These are phyloP conservation scores for Zychaea mexicana DNA, from an alignment of 371 early-diverging fungal species.

Conservation along the genomic window DNA sequence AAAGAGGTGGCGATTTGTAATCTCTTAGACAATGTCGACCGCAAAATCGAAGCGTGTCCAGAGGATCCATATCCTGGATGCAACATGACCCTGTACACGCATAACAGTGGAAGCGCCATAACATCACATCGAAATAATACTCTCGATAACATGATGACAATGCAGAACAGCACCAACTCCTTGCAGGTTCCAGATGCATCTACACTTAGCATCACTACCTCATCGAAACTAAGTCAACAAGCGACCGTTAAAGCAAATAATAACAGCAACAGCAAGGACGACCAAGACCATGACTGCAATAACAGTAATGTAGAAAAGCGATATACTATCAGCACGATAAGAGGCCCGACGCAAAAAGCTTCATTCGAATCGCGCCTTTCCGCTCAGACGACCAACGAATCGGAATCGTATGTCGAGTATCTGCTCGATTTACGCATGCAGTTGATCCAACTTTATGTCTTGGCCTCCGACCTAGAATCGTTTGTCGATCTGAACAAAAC, in stretches of 20 bases:
- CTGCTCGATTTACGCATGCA: constrained; percentile 6
- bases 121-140: neutral
- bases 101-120: neutral
- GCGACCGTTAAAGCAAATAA: neutral
- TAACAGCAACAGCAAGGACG: neutral
- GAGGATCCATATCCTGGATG: constrained; percentile 7
- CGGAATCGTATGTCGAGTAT: constrained; percentile 4
- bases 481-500: constrained; percentile 88
- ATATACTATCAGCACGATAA: neutral
- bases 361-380: constrained; percentile 10
- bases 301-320: neutral
- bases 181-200: neutral
- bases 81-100: neutral
- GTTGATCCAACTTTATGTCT: constrained; percentile 9
- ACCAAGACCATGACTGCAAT: neutral
- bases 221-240: neutral
- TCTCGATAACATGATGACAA: neutral
- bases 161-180: neutral
- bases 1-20: constrained; percentile 4
- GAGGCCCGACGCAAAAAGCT: neutral
- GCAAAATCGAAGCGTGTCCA: constrained; percentile 2
- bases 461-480: constrained; percentile 74
- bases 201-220: neutral
- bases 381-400: neutral
- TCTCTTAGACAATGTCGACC: constrained; percentile 11